Conservation (phyloP, 2,329 filamentous ascomycete species). For the Phialocephala subalpina region DNA sequence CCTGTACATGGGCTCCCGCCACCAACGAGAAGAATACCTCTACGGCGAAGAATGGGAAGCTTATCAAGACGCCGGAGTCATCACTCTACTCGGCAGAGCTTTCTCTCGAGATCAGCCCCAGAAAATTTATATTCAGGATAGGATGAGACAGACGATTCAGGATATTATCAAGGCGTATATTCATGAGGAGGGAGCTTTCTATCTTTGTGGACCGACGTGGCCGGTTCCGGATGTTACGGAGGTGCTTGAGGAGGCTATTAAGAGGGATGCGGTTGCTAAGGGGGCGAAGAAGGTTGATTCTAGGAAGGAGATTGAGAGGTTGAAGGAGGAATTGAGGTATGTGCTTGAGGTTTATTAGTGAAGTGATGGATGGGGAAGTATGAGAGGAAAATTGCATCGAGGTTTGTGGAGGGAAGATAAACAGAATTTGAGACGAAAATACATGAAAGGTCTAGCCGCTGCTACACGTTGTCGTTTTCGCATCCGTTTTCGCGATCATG, state of each 20-base stretch:
- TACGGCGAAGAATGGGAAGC: constrained; percentile 99
- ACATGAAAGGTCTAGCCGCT: no score
- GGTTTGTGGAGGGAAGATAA: no score
- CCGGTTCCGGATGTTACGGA: constrained; percentile 96
- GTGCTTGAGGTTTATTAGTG: constrained; percentile 93
- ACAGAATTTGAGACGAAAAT: no score
- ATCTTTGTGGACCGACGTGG: constrained; percentile 98
- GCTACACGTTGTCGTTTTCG: no score
- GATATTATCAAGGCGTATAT: constrained; percentile 90
- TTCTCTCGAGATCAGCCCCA: constrained; percentile 97
- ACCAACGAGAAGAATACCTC: constrained; percentile 98
- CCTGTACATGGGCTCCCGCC: constrained; percentile 94
- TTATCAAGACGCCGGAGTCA: constrained; percentile 92
- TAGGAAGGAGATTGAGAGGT: constrained; percentile 90
- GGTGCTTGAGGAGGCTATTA: constrained; percentile 92
- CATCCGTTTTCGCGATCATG: no score
- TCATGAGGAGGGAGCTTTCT: constrained; percentile 88
- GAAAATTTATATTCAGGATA: constrained; percentile 99
- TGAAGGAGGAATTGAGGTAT: constrained; percentile 95
- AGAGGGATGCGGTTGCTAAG: constrained; percentile 71
- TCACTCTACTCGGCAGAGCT: constrained; percentile 90
- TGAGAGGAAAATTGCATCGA: no score
- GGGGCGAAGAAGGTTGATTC: constrained; percentile 82
- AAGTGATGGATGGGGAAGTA: neutral
- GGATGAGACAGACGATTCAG: constrained; percentile 87